Conservation (phyloP, 805 yeast species). For the Pachysolen tannophilus region DNA sequence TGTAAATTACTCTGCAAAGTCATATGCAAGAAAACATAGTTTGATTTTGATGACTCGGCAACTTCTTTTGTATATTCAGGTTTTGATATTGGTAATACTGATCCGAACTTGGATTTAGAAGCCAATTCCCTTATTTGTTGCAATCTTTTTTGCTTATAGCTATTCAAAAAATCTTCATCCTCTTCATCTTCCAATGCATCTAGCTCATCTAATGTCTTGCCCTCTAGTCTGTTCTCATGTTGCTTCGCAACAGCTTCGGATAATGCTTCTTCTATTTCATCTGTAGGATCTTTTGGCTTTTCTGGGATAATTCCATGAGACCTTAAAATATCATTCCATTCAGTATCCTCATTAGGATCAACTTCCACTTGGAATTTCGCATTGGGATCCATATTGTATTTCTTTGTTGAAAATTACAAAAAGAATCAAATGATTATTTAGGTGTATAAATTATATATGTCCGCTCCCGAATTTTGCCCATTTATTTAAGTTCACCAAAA, state of each 20-base stretch:
- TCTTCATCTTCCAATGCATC: constrained; percentile 89
- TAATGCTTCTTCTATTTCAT: constrained; percentile 77
- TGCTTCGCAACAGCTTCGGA: constrained; percentile 75
- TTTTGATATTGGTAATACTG: constrained; percentile 69
- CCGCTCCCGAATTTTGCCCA: too few species aligned
- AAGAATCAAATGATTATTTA: too few species aligned
- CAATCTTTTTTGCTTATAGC: constrained; percentile 70
- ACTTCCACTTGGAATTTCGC: constrained; percentile 76
- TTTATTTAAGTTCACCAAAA: too few species aligned
- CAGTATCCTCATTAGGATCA: constrained; percentile 94
- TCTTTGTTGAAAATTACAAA: neutral
- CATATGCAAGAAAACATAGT: constrained; percentile 71
- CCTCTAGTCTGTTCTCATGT: constrained; percentile 77
- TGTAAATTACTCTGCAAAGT: constrained; percentile 62
- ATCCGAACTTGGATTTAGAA: constrained; percentile 56
- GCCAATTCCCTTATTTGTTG: constrained; percentile 61
- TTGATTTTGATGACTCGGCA: constrained; percentile 66
- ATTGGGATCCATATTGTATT: constrained; percentile 21
- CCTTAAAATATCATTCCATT: constrained; percentile 95
- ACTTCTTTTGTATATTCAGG: constrained; percentile 84
- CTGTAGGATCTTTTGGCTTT: constrained; percentile 83
- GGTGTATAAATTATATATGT: too few species aligned
- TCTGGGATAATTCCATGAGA: constrained; percentile 89
- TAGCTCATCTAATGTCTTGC: constrained; percentile 68
- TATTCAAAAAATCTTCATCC: constrained; percentile 80